Base-by-base conservation (phyloP, 495 filamentous ascomycete genomes). In the Chaetomium fimeti region DNA sequence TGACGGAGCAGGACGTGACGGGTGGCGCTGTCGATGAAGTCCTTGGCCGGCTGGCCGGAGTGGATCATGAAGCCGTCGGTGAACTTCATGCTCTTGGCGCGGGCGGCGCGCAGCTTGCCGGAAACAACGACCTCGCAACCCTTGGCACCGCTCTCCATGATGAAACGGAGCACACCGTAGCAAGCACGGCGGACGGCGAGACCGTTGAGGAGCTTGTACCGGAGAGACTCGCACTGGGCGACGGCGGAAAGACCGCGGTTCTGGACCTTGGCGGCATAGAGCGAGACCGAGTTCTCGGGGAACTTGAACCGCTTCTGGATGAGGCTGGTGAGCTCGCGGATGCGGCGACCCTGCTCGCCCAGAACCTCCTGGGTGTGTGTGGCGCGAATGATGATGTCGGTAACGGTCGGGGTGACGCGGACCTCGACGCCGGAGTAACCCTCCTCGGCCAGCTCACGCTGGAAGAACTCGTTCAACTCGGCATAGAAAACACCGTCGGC, bases 271-370 rank as follows among this genome's bases (percentile, higher is more conserved):
- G 94, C 95, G 80, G 94, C 94, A 80, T 98, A 98, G 76, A 98
- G 91, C 64, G 94, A 97, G 79, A 98, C 94, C 73, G 90, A 94
- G 89, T 98, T 97, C 85, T 97, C 94, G 78, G 94, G 93, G 87
- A 98, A 98, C 86, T 97, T 97, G 91, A 98, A 98, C 71, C 94
- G 92, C 88, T 98, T 98, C 85, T 98, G 95, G 87, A 98, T 97
- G 77, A 98, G 90, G 68, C 91, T 96, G 75, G 94, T 98, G 82
- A 98, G 92, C 85, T 98, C 94, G 80, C 94, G 93, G 82, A 98
- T 98, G 81, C 94, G 92, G 82, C 94, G 92, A 72, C 94, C 94
- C 86, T 98, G 94, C 88, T 98, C 94, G 77, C 94, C 94, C 71
- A 98, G 91, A 73, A 98, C 94, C 84, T 98, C 94, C 84, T 98